A percentile compares a stretch with the other conserved stretches of the same genome.
phyloP scores from a whole-genome alignment of 805 yeast species.

The Candida ovalis region DNA sequence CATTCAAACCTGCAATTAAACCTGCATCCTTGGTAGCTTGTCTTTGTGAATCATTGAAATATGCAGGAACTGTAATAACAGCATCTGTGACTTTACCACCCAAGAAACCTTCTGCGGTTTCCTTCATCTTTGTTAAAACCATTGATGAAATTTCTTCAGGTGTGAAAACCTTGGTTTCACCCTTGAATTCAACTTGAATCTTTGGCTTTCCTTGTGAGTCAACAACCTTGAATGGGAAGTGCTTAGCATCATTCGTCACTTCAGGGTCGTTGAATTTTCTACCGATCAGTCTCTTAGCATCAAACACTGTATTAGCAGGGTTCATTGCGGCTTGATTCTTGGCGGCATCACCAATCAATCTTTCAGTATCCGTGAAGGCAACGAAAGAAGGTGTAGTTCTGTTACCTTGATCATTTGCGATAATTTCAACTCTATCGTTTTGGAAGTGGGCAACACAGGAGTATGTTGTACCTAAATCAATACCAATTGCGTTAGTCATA shows the following conservation, averaged over 20 bases:
- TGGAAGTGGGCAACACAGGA: constrained; percentile 86
- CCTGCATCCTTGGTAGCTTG: constrained; percentile 85
- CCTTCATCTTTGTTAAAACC: constrained; percentile 68
- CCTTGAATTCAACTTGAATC: constrained; percentile 89
- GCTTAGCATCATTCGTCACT: constrained; percentile 79
- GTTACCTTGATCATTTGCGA: constrained; percentile 98
- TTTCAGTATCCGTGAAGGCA: constrained; percentile 92
- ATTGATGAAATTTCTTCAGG: constrained; percentile 95
- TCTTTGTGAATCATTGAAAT: constrained; percentile 77
- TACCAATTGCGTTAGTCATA: constrained; percentile 60
- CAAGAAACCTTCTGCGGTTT: constrained; percentile 57
- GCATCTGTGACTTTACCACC: constrained; percentile 58
- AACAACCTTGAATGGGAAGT: constrained; percentile 87
- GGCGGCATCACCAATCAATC: constrained; percentile 96
- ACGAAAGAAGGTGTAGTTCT: constrained; percentile 97
- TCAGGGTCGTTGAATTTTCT: constrained; percentile 81
- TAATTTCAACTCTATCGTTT: constrained; percentile 72
- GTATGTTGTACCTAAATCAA: constrained; percentile 94
- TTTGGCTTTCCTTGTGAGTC: constrained; percentile 84
- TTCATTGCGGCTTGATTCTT: constrained; percentile 96
- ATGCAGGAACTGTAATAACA: constrained; percentile 82
- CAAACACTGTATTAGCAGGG: constrained; percentile 87
- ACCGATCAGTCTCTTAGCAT: constrained; percentile 92
- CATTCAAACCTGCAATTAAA: constrained; percentile 67
- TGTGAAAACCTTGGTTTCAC: constrained; percentile 85